These are phyloP conservation scores for Auricularia cornea DNA, from an alignment of 768 basidiomycete species.

Conservation along the genomic window DNA sequence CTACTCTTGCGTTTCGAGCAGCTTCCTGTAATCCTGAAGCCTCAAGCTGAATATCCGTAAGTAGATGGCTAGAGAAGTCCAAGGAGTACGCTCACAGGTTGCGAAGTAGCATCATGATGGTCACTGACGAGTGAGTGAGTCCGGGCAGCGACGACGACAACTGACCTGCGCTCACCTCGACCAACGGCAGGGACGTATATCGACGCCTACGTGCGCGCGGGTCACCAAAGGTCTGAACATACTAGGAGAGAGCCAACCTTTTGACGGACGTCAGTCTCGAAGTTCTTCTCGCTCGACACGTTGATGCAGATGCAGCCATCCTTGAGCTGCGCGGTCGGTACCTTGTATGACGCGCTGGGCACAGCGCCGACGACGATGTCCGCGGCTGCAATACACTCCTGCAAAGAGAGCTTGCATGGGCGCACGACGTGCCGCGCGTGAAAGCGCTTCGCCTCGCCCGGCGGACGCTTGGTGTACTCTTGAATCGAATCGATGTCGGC, in stretches of 20 bases:
- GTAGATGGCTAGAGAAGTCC: too few species aligned
- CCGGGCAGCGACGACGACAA: too few species aligned
- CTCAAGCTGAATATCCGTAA: too few species aligned
- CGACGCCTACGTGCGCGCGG: constrained; percentile 53
- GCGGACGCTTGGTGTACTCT: constrained; percentile 93
- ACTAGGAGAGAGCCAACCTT: constrained; percentile 47
- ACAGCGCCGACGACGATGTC: constrained; percentile 96
- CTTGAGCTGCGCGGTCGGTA: constrained; percentile 83
- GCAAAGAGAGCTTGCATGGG: constrained; percentile 55
- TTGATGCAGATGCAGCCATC: constrained; percentile 92
- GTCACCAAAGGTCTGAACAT: neutral
- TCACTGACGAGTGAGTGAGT: constrained; percentile 44
- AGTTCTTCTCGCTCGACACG: constrained; percentile 93
- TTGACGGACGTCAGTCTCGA: constrained; percentile 85
- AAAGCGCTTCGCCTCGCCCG: constrained; percentile 42
- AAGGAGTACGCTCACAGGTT: constrained; percentile 59
- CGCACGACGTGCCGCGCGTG: constrained; percentile 80
- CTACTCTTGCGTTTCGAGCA: too few species aligned
- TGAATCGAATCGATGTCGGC: constrained; percentile 91
- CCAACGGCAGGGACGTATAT: constrained; percentile 96
- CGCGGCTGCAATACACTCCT: constrained; percentile 73
- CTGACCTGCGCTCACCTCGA: constrained; percentile 31
- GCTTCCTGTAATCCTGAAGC: too few species aligned
- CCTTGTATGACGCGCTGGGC: constrained; percentile 74
- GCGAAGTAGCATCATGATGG: constrained; percentile 93